Base-by-base conservation (phyloP, 83 land plant species). In the Picea abies region DNA sequence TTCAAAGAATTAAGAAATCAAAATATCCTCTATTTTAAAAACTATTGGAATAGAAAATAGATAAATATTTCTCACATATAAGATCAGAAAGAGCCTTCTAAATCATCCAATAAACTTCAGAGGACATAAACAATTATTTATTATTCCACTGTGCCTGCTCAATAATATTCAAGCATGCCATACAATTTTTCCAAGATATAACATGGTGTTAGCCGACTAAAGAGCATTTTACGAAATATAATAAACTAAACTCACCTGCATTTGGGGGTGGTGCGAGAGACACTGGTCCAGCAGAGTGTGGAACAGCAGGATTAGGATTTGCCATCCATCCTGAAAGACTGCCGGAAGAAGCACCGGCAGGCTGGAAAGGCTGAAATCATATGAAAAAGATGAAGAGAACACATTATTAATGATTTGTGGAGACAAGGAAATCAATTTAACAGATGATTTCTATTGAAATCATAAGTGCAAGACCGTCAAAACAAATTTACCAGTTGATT, bases 321-420 rank as follows among this genome's bases (percentile, higher is more conserved):
- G 97, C 84, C 97, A 95, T 95, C 98, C 97, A 94, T 17, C 96
- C 94, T 44, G 95, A 93, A 80, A 94, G 84, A 63, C 87, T 89
- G 39, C 96, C 85, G 82, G 92, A 79, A 77, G 96, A 88, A 56
- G 92, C 86, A 71, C 89, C 90, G 80, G 91, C 84, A 25, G 96
- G 90, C 81, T 94, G 98, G 81, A 95, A 95, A 3, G 98, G 98
- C 98, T 95, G 90, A 80, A 89, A 15, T 32, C 79, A 81, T 22
- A 26, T 32, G 6, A 11, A 23, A 68, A n/a, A 67, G 12, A 49
- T 0, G 32, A 19, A 77, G 23, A 68, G 69, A 72, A 32, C 37
- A 44, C 15, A 23, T 16, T 79, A 10, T 80, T 60, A 76, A 37
- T 16, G 56, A 75, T 7, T n/a, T 44, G n/a, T 72, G 8, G 6